Percentiles rank a stretch among this genome's conserved stretches.
phyloP scores from a whole-genome alignment of 1,139 yeast genomes.

The Candida frijolesensis region DNA sequence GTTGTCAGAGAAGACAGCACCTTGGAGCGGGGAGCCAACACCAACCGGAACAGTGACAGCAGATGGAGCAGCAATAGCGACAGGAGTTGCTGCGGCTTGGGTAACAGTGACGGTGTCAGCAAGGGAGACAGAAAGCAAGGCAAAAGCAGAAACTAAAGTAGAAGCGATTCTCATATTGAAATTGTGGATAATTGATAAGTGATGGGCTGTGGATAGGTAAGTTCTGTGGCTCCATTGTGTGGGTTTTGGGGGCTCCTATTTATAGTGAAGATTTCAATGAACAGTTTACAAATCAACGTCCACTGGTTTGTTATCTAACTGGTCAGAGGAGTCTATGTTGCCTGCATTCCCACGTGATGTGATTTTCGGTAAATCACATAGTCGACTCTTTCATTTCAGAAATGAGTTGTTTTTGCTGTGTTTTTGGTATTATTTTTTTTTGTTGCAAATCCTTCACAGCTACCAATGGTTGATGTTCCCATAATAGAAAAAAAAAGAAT shows the following conservation, averaged over 20 bases:
- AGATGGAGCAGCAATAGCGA: not conserved
- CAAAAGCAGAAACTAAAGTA: not conserved
- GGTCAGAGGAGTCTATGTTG: not conserved
- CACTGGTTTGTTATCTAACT: not conserved
- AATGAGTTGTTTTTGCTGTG: not conserved
- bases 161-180: not conserved
- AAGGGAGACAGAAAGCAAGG: not conserved
- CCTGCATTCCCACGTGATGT: not conserved
- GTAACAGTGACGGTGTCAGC: not conserved
- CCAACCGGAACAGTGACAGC: not conserved
- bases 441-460: not conserved
- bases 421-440: not conserved
- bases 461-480: not conserved
- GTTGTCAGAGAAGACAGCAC: not conserved
- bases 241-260: not conserved
- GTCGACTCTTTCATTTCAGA: not conserved
- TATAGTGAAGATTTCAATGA: not conserved
- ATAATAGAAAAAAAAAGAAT: not conserved
- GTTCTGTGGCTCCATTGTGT: not conserved
- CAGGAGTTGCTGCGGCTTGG: not conserved
- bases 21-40: not conserved
- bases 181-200: not conserved
- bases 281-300: not conserved
- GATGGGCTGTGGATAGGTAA: not conserved
- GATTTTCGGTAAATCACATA: slow-evolving; percentile 1